Evolutionary conservation across 176 grass and related monocot species (phyloP).

Genomic region (Rhipidocladum racemiflorum): DNA sequence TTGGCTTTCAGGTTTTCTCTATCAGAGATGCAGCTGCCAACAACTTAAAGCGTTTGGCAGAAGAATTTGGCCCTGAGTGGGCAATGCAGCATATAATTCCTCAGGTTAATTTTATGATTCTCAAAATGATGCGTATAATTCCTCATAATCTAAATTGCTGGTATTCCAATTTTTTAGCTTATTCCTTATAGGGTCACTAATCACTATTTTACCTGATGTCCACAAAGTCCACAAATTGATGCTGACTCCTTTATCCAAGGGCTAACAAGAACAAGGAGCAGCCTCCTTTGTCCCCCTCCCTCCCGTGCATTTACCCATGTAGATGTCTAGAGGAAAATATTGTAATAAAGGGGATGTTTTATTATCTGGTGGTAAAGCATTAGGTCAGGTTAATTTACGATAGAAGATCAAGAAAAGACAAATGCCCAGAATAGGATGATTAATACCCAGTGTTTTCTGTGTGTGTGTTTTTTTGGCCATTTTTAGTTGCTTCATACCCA

Average conservation of each 20-base stretch:
- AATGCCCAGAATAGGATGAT: neutral
- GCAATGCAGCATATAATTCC: conserved; percentile 83
- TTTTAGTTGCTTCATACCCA: neutral
- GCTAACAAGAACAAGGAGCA: neutral
- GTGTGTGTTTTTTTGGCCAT: too few relatives aligned
- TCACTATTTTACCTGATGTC: neutral
- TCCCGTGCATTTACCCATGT: neutral
- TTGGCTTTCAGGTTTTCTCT: conserved; percentile 58
- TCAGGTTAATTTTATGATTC: conserved; percentile 32
- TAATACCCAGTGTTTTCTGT: neutral
- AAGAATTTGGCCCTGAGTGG: conserved; percentile 83
- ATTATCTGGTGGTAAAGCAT: neutral
- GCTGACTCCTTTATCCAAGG: neutral
- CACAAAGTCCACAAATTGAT: neutral
- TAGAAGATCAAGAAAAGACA: neutral
- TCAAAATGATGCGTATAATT: neutral
- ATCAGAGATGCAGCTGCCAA: conserved; percentile 84
- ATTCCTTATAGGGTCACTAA: neutral
- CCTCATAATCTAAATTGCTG: neutral
- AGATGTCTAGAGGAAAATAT: neutral
- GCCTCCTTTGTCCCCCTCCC: neutral
- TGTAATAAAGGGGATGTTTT: neutral
- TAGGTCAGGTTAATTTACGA: neutral
- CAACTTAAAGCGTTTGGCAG: conserved; percentile 80
- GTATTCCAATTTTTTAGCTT: neutral